A percentile compares a stretch with the other conserved stretches of the same genome.
phyloP scores from a whole-genome alignment of 768 basidiomycete species.

The Rhodocollybia butyracea region DNA sequence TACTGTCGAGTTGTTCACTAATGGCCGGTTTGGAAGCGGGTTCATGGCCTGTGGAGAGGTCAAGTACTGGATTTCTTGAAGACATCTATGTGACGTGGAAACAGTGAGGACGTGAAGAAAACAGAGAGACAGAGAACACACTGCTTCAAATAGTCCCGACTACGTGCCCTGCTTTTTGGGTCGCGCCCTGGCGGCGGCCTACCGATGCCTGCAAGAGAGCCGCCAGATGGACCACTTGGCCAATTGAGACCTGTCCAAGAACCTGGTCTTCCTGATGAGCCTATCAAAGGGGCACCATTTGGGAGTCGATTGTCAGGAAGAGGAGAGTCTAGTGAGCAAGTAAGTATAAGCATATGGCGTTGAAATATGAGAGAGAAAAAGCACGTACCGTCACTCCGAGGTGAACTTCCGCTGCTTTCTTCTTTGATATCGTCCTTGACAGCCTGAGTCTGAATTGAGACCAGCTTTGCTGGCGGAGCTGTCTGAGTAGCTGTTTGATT shows the following conservation, averaged over 20 bases:
- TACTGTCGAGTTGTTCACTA: slow-evolving; percentile 62
- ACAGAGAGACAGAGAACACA: slow-evolving; percentile 34
- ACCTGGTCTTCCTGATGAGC: slow-evolving; percentile 46
- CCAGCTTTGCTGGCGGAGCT: slow-evolving; percentile 64
- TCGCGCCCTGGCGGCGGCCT: slow-evolving; percentile 82
- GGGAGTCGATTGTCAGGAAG: slow-evolving; percentile 64
- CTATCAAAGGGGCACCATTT: slow-evolving; percentile 53
- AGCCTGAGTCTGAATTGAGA: slow-evolving; percentile 54
- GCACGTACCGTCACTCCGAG: slow-evolving; percentile 73
- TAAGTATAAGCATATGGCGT: slow-evolving; percentile 8
- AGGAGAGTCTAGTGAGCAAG: slow-evolving; percentile 56
- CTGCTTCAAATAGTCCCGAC: slow-evolving; percentile 97
- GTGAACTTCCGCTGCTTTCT: slow-evolving; percentile 79
- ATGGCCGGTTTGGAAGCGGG: slow-evolving; percentile 85
- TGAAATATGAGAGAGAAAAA: not conserved
- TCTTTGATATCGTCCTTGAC: slow-evolving; percentile 74
- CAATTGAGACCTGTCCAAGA: slow-evolving; percentile 55
- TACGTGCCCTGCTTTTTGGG: slow-evolving; percentile 92
- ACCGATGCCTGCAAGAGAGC: slow-evolving; percentile 47
- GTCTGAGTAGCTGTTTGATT: slow-evolving; percentile 54
- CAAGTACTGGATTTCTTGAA: slow-evolving; percentile 97
- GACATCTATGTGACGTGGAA: slow-evolving; percentile 53
- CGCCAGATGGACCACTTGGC: slow-evolving; percentile 42
- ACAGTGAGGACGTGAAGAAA: slow-evolving; percentile 7
- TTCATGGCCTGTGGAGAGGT: slow-evolving; percentile 98